Evolutionary conservation across 108 stramenopile genomes (phyloP), one percentile per base, ranked within the genome.

Genomic region (Cyclotella cryptica): DNA sequence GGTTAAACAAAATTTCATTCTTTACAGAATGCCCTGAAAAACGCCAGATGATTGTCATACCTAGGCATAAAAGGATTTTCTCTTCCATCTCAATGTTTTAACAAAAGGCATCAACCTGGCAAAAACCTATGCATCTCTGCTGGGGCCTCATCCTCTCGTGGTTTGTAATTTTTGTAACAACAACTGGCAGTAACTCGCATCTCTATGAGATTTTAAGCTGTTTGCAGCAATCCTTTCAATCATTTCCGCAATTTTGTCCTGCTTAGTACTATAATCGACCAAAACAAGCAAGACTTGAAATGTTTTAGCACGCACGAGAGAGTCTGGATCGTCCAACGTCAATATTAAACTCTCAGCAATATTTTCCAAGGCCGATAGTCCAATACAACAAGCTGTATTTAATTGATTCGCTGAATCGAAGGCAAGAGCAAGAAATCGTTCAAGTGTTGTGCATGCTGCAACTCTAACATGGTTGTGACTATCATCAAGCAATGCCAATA

Each of bases 401-500:
- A 61, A 67, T 47, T 49, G 24, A 35, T 17, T 71, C 17, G 40
- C 0, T 39, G 54, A 51, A 3, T 26, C 18, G 24, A 27, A 41
- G 3, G 65, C 63, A 24, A 73, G 22, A 22, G 10, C 22, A 35
- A 82, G 35, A 30, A 66, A 75, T 21, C 41, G 30, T 42, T 72
- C 53, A 18, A 82, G 12, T 6, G 74, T 47, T 22, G 18, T 66
- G 35, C 74, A 75, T 29, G 64, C 62, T 19, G 81, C 74, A 39
- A 82, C 30, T 30, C 81, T 64, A n/a, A 75, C 74, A n/a, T 74
- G 69, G 24, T 74, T 44, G 60, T 75, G 63, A 62, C 65, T 66
- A 42, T 82, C 81, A 60, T 82, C 81, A 30, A 83, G 57, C 41
- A 83, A 15, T 40, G 45, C 63, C 64, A 83, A 35, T 18, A 83